These are phyloP conservation scores for Pilasporangium apinafurcum DNA, from an alignment of 352 stramenopile species.

Conservation along the genomic window DNA sequence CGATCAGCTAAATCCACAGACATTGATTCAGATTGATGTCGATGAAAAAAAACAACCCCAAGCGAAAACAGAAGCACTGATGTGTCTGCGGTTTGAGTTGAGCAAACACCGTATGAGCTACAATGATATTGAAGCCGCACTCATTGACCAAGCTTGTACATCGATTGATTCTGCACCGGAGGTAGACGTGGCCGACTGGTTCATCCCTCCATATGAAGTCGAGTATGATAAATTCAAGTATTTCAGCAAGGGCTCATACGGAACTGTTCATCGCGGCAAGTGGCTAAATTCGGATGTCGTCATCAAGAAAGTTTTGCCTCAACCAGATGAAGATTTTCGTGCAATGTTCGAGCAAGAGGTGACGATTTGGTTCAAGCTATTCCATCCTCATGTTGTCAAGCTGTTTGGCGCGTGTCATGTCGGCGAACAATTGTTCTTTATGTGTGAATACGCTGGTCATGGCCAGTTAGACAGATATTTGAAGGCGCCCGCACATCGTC, in stretches of 20 bases:
- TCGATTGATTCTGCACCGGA: no score
- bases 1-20: no score
- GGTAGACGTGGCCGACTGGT: slow-evolving; percentile 1
- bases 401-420: slow-evolving; percentile 6
- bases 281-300: slow-evolving; percentile 2
- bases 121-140: no score
- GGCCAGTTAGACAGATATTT: slow-evolving; percentile 2
- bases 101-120: no score
- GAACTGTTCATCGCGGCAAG: not conserved
- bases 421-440: not conserved
- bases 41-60: no score
- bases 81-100: no score
- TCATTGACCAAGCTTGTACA: no score
- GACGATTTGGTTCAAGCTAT: slow-evolving; percentile 1
- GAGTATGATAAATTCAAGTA: not conserved
- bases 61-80: no score
- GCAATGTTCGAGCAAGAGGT: not conserved
- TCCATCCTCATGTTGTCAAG: slow-evolving; percentile 16
- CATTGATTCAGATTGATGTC: no score
- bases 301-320: not conserved
- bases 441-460: not conserved
- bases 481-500: no score
- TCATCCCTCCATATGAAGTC: slow-evolving; percentile 7
- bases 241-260: not conserved
- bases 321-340: not conserved